phyloP scores from a whole-genome alignment of 805 yeast species.

The Myxozyma sirexii region DNA sequence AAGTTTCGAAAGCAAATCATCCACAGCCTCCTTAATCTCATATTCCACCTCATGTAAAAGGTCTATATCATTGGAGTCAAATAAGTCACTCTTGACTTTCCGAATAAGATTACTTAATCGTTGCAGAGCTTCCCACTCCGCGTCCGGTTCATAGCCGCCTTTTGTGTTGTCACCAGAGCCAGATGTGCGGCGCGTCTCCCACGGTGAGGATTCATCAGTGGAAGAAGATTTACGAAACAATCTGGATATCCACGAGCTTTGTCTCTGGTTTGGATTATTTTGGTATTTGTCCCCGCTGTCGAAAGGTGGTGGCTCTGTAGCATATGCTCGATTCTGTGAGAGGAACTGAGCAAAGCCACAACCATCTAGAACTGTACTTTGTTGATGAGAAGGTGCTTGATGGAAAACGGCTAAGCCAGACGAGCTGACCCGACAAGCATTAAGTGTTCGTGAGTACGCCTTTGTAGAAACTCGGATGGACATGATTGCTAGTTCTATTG shows the following conservation, averaged over 20 bases:
- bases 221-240: neutral
- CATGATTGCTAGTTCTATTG: neutral
- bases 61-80: neutral
- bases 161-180: neutral
- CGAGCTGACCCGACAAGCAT: neutral
- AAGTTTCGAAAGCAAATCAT: constrained; percentile 7
- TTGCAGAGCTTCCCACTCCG: constrained; percentile 32
- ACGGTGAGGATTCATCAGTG: neutral
- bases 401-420: too few species aligned
- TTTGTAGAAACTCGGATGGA: neutral
- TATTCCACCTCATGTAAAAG: constrained; percentile 15
- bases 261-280: neutral
- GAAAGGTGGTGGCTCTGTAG: constrained; percentile 14
- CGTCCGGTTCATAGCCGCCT: constrained; percentile 26
- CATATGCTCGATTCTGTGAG: neutral
- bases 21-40: constrained; percentile 23
- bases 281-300: neutral
- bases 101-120: constrained; percentile 25
- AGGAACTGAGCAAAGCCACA: neutral
- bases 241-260: neutral
- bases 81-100: constrained; percentile 19
- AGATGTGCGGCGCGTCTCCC: constrained; percentile 13
- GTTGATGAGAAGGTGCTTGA: neutral
- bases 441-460: neutral
- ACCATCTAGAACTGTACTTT: neutral